Evolutionary conservation across 495 filamentous ascomycete species (phyloP).

Genomic region (Penicillium turbatum): DNA sequence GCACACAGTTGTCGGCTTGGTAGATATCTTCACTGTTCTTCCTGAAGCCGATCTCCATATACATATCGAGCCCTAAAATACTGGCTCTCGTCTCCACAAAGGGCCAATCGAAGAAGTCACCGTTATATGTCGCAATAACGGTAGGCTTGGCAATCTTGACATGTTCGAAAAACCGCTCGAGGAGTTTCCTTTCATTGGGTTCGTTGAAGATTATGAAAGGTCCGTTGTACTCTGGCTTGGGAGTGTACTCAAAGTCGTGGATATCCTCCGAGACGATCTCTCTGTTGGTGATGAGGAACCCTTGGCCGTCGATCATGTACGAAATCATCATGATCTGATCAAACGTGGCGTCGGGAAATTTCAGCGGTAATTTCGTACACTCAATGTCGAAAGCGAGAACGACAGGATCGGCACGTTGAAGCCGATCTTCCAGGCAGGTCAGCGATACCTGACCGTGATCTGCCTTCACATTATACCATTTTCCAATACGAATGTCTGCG

Average conservation of each 20-base stretch:
- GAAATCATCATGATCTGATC: slow-evolving; percentile 99
- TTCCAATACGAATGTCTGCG: slow-evolving; percentile 86
- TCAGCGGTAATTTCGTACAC: slow-evolving; percentile 91
- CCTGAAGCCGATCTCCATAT: slow-evolving; percentile 92
- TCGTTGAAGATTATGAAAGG: slow-evolving; percentile 98
- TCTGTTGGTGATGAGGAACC: slow-evolving; percentile 95
- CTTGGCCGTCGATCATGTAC: slow-evolving; percentile 99
- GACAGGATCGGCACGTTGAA: slow-evolving; percentile 86
- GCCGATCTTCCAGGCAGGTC: slow-evolving; percentile 79
- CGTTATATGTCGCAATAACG: slow-evolving; percentile 99
- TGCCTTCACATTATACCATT: slow-evolving; percentile 94
- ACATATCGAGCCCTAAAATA: slow-evolving; percentile 98
- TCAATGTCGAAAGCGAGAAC: slow-evolving; percentile 98
- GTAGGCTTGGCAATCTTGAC: slow-evolving; percentile 93
- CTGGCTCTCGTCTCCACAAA: slow-evolving; percentile 93
- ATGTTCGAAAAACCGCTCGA: slow-evolving; percentile 92
- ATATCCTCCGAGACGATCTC: slow-evolving; percentile 99
- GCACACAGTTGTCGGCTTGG: slow-evolving; percentile 88
- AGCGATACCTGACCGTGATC: slow-evolving; percentile 84
- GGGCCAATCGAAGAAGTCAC: slow-evolving; percentile 99
- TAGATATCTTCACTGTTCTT: slow-evolving; percentile 95
- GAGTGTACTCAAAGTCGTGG: slow-evolving; percentile 95
- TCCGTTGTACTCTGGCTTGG: slow-evolving; percentile 91
- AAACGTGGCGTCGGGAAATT: slow-evolving; percentile 93
- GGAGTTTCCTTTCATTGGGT: slow-evolving; percentile 78